A percentile compares a stretch with the other conserved stretches of the same genome.
Conservation (phyloP, 2,329 filamentous ascomycete species). For the Aspergillus sp. region DNA sequence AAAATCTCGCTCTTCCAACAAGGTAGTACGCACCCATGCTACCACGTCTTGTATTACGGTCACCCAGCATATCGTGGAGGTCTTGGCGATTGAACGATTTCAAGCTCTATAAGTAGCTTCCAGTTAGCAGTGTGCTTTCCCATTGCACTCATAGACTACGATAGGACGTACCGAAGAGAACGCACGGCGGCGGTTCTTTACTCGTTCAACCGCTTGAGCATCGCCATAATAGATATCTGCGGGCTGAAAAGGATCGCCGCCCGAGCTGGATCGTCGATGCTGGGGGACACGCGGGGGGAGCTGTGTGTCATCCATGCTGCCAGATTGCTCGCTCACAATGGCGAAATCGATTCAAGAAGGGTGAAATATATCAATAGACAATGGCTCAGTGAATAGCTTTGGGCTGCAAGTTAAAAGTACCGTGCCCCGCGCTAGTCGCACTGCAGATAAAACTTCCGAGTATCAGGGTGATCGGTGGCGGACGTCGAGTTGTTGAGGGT, state of each 20-base stretch:
- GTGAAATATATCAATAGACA: not conserved
- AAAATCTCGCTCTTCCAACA: not conserved
- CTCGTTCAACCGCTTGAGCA: slow-evolving; percentile 47
- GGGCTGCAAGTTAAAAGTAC: not conserved
- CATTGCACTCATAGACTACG: slow-evolving; percentile 5
- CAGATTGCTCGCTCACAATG: not conserved
- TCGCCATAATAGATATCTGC: slow-evolving; percentile 61
- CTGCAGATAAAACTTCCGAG: not conserved
- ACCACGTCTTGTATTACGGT: slow-evolving; percentile 37
- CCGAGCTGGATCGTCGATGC: slow-evolving; percentile 41
- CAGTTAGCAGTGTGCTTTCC: slow-evolving; percentile 12
- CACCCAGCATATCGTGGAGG: slow-evolving; percentile 35
- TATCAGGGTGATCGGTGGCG: not conserved
- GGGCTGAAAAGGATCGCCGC: slow-evolving; percentile 56
- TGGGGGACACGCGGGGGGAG: slow-evolving; percentile 23
- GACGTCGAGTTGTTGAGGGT: not conserved
- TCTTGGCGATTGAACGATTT: slow-evolving; percentile 39
- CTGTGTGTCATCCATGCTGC: slow-evolving; percentile 4
- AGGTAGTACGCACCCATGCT: slow-evolving; percentile 43
- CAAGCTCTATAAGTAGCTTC: slow-evolving; percentile 28
- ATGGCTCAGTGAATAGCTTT: not conserved
- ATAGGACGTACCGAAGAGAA: slow-evolving; percentile 54
- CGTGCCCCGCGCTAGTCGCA: not conserved
- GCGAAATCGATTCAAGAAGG: not conserved
- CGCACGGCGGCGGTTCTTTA: slow-evolving; percentile 52